Evolutionary conservation across 345 rosid species (phyloP), one percentile per base, ranked within the genome.

Genomic region (Syzygium aromaticum): DNA sequence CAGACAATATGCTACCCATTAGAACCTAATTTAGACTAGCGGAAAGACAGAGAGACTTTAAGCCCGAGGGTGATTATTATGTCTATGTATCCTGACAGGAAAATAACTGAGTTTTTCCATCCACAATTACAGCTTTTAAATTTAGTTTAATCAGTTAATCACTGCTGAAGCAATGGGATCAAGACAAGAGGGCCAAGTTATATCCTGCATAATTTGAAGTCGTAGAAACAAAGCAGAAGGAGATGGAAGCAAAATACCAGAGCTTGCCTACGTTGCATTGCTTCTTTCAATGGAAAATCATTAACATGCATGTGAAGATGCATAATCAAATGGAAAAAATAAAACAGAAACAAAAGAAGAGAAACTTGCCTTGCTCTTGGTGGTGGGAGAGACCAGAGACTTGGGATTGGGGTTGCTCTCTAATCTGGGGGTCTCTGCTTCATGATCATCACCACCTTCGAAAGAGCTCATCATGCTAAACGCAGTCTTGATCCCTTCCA

Each of bases 361-460:
- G 49, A 87, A 89, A 92, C 94, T 93, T 94, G 95, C 98, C 96
- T 95, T 96, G 54, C 93, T 90, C 30, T 67, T 77, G 56, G 52
- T 46, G 28, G 80, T 11, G 61, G 63, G 61, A n/a, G 84, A 57
- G 88, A 22, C 82, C 82, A 73, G 49, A 38, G 23, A 73, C 82
- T 73, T 73, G 49, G 43, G 82, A 38, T 11, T 38, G 1, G 0
- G 49, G 80, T 38, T 38, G 82, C 82, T 19, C 12, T 73, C 82
- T 19, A 73, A 73, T 73, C 14, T 0, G 21, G 22, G 7, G 12
- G 87, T n/a, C 78, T 63, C 53, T 10, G 83, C 77, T 73, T 33
- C 82, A 46, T 28, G 56, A 40, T 15, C 53, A 25, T 13, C 27
- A 30, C 49, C 56, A 40, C 21, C 91, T 86, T 94, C 97, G 46